Percentiles rank a stretch among this genome's conserved stretches.
phyloP scores from a whole-genome alignment of 257 asterid genomes.

The Nemophila menziesii region DNA sequence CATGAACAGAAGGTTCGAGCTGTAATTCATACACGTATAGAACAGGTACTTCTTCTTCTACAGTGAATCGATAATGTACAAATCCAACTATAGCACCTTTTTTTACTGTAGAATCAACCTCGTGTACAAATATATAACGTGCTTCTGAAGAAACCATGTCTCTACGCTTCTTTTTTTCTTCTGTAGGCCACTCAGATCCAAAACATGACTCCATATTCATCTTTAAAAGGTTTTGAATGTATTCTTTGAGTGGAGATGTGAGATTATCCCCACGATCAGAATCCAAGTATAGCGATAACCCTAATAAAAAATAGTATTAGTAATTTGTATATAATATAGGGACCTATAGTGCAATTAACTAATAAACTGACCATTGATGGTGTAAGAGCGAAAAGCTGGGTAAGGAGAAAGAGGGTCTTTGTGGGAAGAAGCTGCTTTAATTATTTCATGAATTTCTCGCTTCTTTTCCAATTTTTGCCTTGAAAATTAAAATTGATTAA shows the following conservation, averaged over 20 bases:
- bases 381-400: conserved; percentile 44
- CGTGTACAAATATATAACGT: conserved; percentile 58
- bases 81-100: conserved; percentile 52
- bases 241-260: conserved; percentile 36
- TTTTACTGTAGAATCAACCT: conserved; percentile 22
- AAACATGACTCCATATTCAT: conserved; percentile 71
- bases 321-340: too few species aligned
- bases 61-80: conserved; percentile 61
- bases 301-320: conserved; percentile 30
- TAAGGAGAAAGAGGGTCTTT: conserved; percentile 47
- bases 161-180: conserved; percentile 73
- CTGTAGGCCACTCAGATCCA: conserved; percentile 82
- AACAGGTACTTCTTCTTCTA: conserved; percentile 90
- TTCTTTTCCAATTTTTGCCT: conserved; percentile 58
- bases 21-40: conserved; percentile 86
- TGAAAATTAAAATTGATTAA: conserved; percentile 3
- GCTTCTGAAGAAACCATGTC: conserved; percentile 80
- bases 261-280: conserved; percentile 65
- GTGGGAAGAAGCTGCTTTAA: conserved; percentile 40
- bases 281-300: conserved; percentile 41
- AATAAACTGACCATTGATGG: conserved; percentile 35
- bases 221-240: conserved; percentile 66
- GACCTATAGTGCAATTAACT: too few species aligned
- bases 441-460: conserved; percentile 34
- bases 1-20: conserved; percentile 66